A percentile compares a stretch with the other conserved stretches of the same genome.
Conservation (phyloP, 2,329 filamentous ascomycete genomes). For the Didymella sp. region DNA sequence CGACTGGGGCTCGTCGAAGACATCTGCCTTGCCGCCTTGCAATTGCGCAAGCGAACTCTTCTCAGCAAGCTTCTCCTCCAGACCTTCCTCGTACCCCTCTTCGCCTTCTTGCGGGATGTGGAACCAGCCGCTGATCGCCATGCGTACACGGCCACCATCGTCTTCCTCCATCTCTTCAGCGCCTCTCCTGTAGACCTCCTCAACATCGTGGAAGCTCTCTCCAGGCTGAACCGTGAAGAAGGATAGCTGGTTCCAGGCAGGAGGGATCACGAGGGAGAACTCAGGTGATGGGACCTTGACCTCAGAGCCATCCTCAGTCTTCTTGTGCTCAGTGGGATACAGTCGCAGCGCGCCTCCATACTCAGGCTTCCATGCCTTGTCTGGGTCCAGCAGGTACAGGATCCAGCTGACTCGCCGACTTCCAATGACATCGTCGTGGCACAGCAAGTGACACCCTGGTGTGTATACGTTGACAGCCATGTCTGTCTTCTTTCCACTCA, state of each 20-base stretch:
- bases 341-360: slow-evolving; percentile 93
- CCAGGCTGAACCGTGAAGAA: slow-evolving; percentile 98
- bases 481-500: slow-evolving; percentile 94
- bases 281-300: slow-evolving; percentile 84
- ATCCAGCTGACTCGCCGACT: slow-evolving; percentile 96
- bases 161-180: slow-evolving; percentile 66
- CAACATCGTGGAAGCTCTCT: slow-evolving; percentile 98
- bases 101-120: slow-evolving; percentile 96
- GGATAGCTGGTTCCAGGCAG: slow-evolving; percentile 95
- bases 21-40: slow-evolving; percentile 81
- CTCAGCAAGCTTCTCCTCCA: slow-evolving; percentile 86
- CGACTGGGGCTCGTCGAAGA: slow-evolving; percentile 81
- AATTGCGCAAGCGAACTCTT: slow-evolving; percentile 92
- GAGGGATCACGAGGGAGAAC: slow-evolving; percentile 81
- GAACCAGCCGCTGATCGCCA: slow-evolving; percentile 99
- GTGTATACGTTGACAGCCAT: slow-evolving; percentile 99
- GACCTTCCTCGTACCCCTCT: slow-evolving; percentile 85
- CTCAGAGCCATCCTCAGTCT: slow-evolving; percentile 72
- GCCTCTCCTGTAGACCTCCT: slow-evolving; percentile 85
- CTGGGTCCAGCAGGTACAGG: slow-evolving; percentile 91
- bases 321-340: slow-evolving; percentile 73
- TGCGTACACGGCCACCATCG: slow-evolving; percentile 80
- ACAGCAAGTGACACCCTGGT: slow-evolving; percentile 91
- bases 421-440: slow-evolving; percentile 99
- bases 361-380: slow-evolving; percentile 84